Evolutionary conservation across 2,329 filamentous ascomycete species (phyloP), one percentile per base, ranked within the genome.

Genomic region (Myriosclerotinia curreyana): DNA sequence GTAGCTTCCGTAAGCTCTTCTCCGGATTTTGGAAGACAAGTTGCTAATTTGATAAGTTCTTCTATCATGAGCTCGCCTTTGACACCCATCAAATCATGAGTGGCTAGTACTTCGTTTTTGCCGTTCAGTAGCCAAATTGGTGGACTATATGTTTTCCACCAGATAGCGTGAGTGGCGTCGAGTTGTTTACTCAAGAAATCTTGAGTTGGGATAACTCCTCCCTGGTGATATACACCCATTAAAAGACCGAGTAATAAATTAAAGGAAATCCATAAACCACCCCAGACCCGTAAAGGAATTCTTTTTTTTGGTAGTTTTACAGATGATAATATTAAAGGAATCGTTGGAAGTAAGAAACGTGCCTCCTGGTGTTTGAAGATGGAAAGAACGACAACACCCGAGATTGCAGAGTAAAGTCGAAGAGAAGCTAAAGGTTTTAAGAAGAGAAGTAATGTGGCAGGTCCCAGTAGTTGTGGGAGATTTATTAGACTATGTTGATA

Each of bases 121-220:
- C 88, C 87, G 68, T 92, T 88, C 8, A 93, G 79, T 25, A 94
- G 81, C 89, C 90, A 94, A 44, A 89, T 87, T 0, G 90, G 90
- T 22, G 90, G 90, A 74, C 87, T 90, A 74, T 93, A 93, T 1
- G 90, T 93, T 75, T 92, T 93, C 90, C 90, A 94, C 90, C 90
- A 94, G 59, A 75, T 67, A 4, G 87, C 88, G 42, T 88, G 82
- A 1, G 86, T 86, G 11, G 89, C 85, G 67, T 89, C 87, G 68
- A 66, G 66, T 63, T 90, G 86, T 62, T 83, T 84, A 71, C 86
- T 89, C 72, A 94, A 81, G 73, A 91, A 91, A 0, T 89, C 85
- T 71, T 94, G 90, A 8, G 85, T 86, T 0, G 90, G 88, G 1
- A 94, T 82, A 34, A 93, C 84, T 51, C 90, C 90, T 36, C 88